phyloP scores from a whole-genome alignment of 108 stramenopile species.

The Conticribra weissflogii region DNA sequence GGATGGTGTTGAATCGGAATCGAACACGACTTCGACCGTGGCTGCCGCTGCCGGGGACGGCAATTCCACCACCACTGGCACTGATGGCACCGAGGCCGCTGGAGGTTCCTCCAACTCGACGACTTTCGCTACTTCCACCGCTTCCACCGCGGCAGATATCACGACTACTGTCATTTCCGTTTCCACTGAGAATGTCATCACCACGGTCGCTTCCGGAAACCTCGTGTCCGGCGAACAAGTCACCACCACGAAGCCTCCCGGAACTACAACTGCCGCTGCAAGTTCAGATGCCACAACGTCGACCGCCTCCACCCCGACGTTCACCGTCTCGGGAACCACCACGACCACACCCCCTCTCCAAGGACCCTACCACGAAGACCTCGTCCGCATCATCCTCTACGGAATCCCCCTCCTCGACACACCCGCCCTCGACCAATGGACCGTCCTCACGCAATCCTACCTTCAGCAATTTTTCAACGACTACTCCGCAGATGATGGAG shows the following conservation, averaged over 20 bases:
- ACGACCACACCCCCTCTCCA: conserved; percentile 17
- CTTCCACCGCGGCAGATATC: not conserved
- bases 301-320: not conserved
- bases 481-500: conserved; percentile 14
- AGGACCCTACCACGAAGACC: conserved; percentile 39
- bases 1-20: not conserved
- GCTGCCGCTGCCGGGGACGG: not conserved
- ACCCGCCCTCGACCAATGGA: conserved; percentile 32
- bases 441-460: conserved; percentile 23
- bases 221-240: not conserved
- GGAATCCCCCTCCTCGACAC: conserved; percentile 22
- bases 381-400: conserved; percentile 50
- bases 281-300: not conserved
- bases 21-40: not conserved
- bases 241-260: not conserved
- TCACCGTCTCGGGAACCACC: not conserved
- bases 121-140: not conserved
- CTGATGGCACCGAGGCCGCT: not conserved
- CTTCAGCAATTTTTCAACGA: conserved; percentile 45
- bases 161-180: not conserved
- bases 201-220: conserved; percentile 1
- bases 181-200: conserved; percentile 1
- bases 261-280: not conserved
- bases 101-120: not conserved
- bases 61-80: not conserved